Conservation (phyloP, 768 basidiomycete genomes). For the Tubosaeta sp. region DNA sequence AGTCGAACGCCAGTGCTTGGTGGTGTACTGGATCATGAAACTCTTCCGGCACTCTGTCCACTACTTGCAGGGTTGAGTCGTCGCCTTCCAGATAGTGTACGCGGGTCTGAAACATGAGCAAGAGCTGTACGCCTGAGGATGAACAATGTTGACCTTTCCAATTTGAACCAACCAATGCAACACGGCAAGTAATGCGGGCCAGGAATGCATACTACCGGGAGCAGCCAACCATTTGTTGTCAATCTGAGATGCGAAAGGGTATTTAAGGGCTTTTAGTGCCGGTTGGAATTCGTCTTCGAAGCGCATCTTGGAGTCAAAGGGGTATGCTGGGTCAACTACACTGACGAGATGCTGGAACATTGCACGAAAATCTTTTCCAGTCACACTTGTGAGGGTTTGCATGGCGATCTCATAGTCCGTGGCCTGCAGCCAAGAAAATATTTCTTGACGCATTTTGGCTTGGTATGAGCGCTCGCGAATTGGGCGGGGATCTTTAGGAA, state of each 20-base stretch:
- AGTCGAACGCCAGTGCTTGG: conserved; percentile 72
- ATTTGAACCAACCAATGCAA: conserved; percentile 90
- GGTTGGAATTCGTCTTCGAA: conserved; percentile 82
- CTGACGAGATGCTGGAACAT: conserved; percentile 78
- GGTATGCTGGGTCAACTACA: conserved; percentile 66
- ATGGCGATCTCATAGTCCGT: conserved; percentile 66
- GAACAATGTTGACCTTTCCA: conserved; percentile 58
- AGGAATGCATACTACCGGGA: conserved; percentile 87
- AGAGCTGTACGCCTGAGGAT: neutral
- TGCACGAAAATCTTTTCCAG: conserved; percentile 78
- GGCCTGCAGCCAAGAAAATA: conserved; percentile 62
- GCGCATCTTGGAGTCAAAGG: conserved; percentile 48
- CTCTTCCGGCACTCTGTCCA: conserved; percentile 61
- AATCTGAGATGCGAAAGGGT: conserved; percentile 75
- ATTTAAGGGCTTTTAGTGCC: conserved; percentile 69
- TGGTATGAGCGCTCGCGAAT: conserved; percentile 75
- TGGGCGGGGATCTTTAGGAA: conserved; percentile 70
- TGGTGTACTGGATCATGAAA: conserved; percentile 74
- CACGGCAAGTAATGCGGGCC: conserved; percentile 84
- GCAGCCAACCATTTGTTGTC: conserved; percentile 86
- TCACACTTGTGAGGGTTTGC: conserved; percentile 70
- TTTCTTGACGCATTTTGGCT: conserved; percentile 70
- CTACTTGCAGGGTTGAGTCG: conserved; percentile 64
- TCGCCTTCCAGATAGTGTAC: conserved; percentile 53
- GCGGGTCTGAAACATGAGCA: conserved; percentile 23